These are phyloP conservation scores for Brassica incana DNA, from an alignment of 345 rosid species.

Conservation along the genomic window DNA sequence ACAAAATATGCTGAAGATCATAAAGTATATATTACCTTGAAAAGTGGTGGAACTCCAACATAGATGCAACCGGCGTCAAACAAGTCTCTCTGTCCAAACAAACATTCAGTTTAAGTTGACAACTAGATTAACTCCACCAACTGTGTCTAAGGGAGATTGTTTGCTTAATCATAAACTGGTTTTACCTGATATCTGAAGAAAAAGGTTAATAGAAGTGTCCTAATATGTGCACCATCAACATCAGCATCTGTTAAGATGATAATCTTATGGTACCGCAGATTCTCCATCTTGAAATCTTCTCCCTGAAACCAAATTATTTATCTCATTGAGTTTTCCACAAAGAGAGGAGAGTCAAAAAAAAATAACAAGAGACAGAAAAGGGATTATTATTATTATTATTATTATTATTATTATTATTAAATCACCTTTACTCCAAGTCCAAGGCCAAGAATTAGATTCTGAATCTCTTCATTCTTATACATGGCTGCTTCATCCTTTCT, in stretches of 20 bases:
- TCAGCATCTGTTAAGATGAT: constrained; percentile 99
- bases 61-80: constrained; percentile 93
- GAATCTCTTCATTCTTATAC: constrained; percentile 98
- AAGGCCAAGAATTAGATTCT: constrained; percentile 88
- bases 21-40: constrained; percentile 55
- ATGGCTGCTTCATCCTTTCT: constrained; percentile 96
- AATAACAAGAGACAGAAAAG: constrained; percentile 3
- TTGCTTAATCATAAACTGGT: not conserved
- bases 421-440: constrained; percentile 96
- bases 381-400: not conserved
- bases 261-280: constrained; percentile 88
- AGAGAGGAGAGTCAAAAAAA: not conserved
- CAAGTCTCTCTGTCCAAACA: constrained; percentile 67
- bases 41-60: constrained; percentile 98
- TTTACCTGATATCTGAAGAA: constrained; percentile 97
- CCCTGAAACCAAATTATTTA: constrained; percentile 54
- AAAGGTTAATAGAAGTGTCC: constrained; percentile 88
- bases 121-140: not conserved
- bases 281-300: constrained; percentile 84
- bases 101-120: constrained; percentile 25
- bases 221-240: constrained; percentile 99
- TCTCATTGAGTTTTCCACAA: constrained; percentile 12
- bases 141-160: not conserved
- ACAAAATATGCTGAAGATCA: constrained; percentile 12
- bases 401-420: not conserved